A percentile compares a stretch with the other conserved stretches of the same genome.
Evolutionary conservation across 768 basidiomycete genomes (phyloP).

Genomic region (Sporobolomyces roseus): DNA sequence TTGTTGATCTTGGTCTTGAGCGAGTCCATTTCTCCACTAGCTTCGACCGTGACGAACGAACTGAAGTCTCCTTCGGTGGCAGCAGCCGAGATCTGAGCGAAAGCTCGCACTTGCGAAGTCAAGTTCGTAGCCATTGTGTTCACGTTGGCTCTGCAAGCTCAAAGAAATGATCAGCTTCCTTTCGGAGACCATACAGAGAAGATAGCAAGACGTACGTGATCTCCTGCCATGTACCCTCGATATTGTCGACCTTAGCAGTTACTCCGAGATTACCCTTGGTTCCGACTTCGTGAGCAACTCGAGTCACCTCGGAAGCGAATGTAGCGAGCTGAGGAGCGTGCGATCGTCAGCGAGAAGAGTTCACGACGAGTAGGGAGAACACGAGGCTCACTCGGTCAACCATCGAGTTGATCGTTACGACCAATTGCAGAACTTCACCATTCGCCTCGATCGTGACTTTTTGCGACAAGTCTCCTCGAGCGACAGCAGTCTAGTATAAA

Average conservation of each 20-base stretch:
- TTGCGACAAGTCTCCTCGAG: constrained; percentile 84
- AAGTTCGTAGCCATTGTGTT: constrained; percentile 73
- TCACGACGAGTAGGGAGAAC: too few relatives aligned
- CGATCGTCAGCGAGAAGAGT: not conserved
- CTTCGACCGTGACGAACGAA: constrained; percentile 97
- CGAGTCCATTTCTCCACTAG: constrained; percentile 97
- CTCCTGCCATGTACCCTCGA: constrained; percentile 97
- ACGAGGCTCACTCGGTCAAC: constrained; percentile 56
- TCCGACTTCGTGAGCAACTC: constrained; percentile 94
- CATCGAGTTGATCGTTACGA: constrained; percentile 95
- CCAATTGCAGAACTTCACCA: constrained; percentile 91
- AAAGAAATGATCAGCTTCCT: not conserved
- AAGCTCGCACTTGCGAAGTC: constrained; percentile 94
- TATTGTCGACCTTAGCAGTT: constrained; percentile 91
- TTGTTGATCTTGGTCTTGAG: constrained; percentile 98
- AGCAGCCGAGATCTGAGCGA: constrained; percentile 96
- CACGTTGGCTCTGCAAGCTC: constrained; percentile 58
- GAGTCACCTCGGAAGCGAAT: constrained; percentile 78
- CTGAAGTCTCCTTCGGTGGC: constrained; percentile 99
- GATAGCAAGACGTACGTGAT: constrained; percentile 68
- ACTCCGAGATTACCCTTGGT: constrained; percentile 98
- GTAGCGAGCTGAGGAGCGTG: constrained; percentile 53
- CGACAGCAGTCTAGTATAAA: constrained; percentile 73
- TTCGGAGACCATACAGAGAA: not conserved
- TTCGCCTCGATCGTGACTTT: constrained; percentile 90